These are phyloP conservation scores for Diaporthe humulicola DNA, from an alignment of 2,329 filamentous ascomycete genomes.

Conservation along the genomic window DNA sequence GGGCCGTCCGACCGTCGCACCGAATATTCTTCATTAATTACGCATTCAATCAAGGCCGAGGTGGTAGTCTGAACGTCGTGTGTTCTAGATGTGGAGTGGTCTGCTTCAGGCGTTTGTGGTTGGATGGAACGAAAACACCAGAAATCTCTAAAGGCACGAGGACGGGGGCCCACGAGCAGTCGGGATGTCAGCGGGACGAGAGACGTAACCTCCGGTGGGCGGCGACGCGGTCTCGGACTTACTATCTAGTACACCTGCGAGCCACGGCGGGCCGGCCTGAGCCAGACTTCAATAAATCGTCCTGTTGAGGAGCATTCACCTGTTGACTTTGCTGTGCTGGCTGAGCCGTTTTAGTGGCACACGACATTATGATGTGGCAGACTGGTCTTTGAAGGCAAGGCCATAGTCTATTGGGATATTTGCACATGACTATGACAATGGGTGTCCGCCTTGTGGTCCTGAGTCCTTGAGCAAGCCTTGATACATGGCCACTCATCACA, in stretches of 20 bases:
- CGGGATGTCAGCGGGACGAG: slow-evolving; percentile 11
- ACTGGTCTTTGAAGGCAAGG: not conserved
- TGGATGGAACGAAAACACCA: slow-evolving; percentile 35
- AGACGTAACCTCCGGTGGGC: not conserved
- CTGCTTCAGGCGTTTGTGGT: slow-evolving; percentile 30
- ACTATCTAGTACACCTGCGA: slow-evolving; percentile 28
- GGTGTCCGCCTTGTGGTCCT: not conserved
- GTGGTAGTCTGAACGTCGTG: slow-evolving; percentile 24
- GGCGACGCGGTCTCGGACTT: slow-evolving; percentile 1
- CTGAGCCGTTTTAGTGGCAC: not conserved
- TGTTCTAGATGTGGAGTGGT: slow-evolving; percentile 34
- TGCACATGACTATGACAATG: not conserved
- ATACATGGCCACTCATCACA: not conserved
- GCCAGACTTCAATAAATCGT: slow-evolving; percentile 32
- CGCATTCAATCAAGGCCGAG: slow-evolving; percentile 36
- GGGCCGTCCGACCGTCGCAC: slow-evolving; percentile 14
- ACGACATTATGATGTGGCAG: not conserved
- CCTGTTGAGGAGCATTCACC: slow-evolving; percentile 25
- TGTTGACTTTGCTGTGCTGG: not conserved
- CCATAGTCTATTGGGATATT: not conserved
- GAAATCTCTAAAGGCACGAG: not conserved
- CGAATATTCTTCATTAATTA: slow-evolving; percentile 35
- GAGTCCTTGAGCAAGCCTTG: no score
- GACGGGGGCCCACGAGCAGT: not conserved
- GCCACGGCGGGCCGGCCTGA: slow-evolving; percentile 4